Percentiles rank a stretch among this genome's conserved stretches.
These are phyloP conservation scores for Tolypocladium inflatum DNA, from an alignment of 2,329 filamentous ascomycete genomes.

Conservation along the genomic window DNA sequence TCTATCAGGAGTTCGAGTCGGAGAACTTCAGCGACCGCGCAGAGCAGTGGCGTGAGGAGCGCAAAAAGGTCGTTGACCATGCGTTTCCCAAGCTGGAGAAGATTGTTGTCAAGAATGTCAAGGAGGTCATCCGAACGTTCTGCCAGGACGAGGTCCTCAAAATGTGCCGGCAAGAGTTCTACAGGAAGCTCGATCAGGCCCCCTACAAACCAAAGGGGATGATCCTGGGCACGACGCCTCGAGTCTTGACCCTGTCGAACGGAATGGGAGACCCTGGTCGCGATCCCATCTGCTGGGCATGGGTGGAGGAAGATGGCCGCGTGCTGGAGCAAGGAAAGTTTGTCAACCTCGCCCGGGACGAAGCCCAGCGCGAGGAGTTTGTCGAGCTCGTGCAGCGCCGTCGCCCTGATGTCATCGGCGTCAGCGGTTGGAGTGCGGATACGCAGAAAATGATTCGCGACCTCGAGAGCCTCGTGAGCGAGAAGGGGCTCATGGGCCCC, in stretches of 20 bases:
- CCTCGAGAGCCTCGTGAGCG: conserved; percentile 66
- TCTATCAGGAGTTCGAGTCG: conserved; percentile 79
- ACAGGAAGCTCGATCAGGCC: conserved; percentile 84
- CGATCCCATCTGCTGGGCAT: conserved; percentile 84
- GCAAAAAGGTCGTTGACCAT: conserved; percentile 72
- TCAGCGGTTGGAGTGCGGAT: conserved; percentile 83
- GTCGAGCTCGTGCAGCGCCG: conserved; percentile 70
- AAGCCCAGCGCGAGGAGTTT: conserved; percentile 57
- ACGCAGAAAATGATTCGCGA: conserved; percentile 77
- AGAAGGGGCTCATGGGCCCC: conserved; percentile 67
- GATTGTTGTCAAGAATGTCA: conserved; percentile 82
- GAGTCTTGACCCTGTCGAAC: conserved; percentile 79
- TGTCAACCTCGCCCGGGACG: conserved; percentile 64
- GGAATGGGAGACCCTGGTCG: conserved; percentile 64
- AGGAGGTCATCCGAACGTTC: conserved; percentile 85
- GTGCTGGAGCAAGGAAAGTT: conserved; percentile 86
- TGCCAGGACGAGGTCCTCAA: conserved; percentile 91
- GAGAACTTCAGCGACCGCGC: conserved; percentile 94
- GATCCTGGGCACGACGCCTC: conserved; percentile 76
- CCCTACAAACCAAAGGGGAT: conserved; percentile 93
- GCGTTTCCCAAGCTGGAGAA: conserved; percentile 75
- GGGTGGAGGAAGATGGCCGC: conserved; percentile 85
- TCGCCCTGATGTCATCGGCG: conserved; percentile 80
- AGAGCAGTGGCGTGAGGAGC: conserved; percentile 87
- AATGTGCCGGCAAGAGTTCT: conserved; percentile 80